Conservation (phyloP, 1,284 basidiomycete genomes). For the Irpex lacteus region DNA sequence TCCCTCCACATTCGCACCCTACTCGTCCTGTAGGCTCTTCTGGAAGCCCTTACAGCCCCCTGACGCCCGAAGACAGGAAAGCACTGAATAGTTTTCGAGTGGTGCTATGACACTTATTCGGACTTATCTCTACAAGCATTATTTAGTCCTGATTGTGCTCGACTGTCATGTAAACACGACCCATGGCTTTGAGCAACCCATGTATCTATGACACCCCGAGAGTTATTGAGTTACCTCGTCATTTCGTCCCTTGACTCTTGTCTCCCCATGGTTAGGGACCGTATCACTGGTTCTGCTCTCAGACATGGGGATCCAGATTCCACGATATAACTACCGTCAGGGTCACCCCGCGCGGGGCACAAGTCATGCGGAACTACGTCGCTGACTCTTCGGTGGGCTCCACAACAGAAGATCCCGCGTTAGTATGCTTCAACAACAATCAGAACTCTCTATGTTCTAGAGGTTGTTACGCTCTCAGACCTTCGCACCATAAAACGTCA, state of each 20-base stretch:
- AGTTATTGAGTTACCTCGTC: not conserved
- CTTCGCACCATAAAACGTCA: not conserved
- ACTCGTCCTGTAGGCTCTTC: slow-evolving; percentile 20
- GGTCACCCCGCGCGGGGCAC: not conserved
- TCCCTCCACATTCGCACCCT: slow-evolving; percentile 18
- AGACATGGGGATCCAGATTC: not conserved
- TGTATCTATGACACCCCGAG: too few relatives aligned
- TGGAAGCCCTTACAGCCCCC: slow-evolving; percentile 25
- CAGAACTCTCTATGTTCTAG: not conserved
- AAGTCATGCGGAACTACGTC: slow-evolving; percentile 15
- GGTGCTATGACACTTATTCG: slow-evolving; percentile 20
- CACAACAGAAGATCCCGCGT: not conserved
- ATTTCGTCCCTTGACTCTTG: not conserved
- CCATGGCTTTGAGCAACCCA: too few relatives aligned
- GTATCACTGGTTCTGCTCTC: not conserved
- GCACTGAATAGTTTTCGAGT: slow-evolving; percentile 32
- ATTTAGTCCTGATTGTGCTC: not conserved
- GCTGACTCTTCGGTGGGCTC: slow-evolving; percentile 15
- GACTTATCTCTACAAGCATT: not conserved
- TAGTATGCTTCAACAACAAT: not conserved
- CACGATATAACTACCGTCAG: not conserved
- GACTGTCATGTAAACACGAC: not conserved
- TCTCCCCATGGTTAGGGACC: not conserved
- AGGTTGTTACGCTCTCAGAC: not conserved
- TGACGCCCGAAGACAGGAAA: slow-evolving; percentile 30